Percentiles rank a stretch among this genome's conserved stretches.
phyloP scores from a whole-genome alignment of 2,329 filamentous ascomycete genomes.

The Ceratocystis destructans region DNA sequence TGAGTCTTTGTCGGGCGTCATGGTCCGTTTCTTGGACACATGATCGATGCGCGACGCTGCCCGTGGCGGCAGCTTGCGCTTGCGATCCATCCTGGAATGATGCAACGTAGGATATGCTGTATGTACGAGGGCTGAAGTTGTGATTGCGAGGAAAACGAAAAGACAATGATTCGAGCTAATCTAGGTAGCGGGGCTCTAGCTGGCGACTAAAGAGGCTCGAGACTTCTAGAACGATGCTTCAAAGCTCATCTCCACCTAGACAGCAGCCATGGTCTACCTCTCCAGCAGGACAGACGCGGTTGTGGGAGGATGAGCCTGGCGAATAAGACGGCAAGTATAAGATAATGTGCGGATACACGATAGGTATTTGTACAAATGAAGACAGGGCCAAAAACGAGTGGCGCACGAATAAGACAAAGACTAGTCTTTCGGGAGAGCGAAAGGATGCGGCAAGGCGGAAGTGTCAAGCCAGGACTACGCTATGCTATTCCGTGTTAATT shows the following conservation, averaged over 20 bases:
- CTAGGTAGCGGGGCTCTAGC: background rate
- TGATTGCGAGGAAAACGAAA: background rate
- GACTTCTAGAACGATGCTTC: background rate
- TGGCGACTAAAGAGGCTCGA: background rate
- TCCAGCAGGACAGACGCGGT: background rate
- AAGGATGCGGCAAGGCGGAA: background rate
- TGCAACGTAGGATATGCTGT: background rate
- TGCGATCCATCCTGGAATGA: slow-evolving; percentile 41
- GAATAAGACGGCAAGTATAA: background rate
- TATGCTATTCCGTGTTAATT: background rate
- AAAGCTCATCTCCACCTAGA: slow-evolving; percentile 5
- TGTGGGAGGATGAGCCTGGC: background rate
- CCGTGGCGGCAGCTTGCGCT: slow-evolving; percentile 51
- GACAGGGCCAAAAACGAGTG: background rate
- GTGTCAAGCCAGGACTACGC: background rate
- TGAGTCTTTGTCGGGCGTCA: slow-evolving; percentile 38
- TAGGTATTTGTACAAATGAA: background rate
- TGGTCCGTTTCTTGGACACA: slow-evolving; percentile 44
- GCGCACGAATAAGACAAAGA: background rate
- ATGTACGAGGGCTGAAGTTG: background rate
- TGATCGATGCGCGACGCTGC: slow-evolving; percentile 47
- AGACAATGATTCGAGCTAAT: background rate
- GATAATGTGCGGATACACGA: background rate
- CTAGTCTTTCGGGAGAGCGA: background rate
- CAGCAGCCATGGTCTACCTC: slow-evolving; percentile 6